Conservation (phyloP, 2,329 filamentous ascomycete genomes). For the Fonsecaea erecta region DNA sequence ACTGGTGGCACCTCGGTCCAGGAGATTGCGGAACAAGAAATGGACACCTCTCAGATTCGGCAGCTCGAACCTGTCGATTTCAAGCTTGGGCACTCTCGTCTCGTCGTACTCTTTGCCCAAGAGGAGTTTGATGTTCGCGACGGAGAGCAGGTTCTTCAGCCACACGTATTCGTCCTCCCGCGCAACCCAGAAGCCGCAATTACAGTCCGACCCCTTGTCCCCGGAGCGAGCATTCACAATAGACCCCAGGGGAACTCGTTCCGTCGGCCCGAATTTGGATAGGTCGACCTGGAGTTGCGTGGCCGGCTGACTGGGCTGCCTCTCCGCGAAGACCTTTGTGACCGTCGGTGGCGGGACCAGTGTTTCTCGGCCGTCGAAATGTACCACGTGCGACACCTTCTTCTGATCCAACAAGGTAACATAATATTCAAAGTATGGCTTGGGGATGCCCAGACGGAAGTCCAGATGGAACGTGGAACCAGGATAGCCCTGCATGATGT, state of each 20-base stretch:
- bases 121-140: slow-evolving; percentile 38
- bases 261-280: slow-evolving; percentile 40
- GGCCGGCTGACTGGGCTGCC: slow-evolving; percentile 35
- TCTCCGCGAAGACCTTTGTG: slow-evolving; percentile 37
- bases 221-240: slow-evolving; percentile 45
- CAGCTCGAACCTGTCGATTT: slow-evolving; percentile 55
- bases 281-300: slow-evolving; percentile 35
- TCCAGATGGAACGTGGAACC: slow-evolving; percentile 46
- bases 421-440: slow-evolving; percentile 43
- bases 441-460: slow-evolving; percentile 43
- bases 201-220: slow-evolving; percentile 45
- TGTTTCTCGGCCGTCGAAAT: slow-evolving; percentile 38
- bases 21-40: slow-evolving; percentile 46
- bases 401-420: slow-evolving; percentile 39
- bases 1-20: slow-evolving; percentile 45
- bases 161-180: slow-evolving; percentile 41
- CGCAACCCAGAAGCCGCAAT: slow-evolving; percentile 46
- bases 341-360: slow-evolving; percentile 37
- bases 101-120: slow-evolving; percentile 47
- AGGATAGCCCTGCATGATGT: slow-evolving; percentile 50
- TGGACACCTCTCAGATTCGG: slow-evolving; percentile 49
- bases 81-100: slow-evolving; percentile 34
- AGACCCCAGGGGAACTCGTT: slow-evolving; percentile 40
- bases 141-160: slow-evolving; percentile 38
- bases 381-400: slow-evolving; percentile 40